Evolutionary conservation across 2,329 filamentous ascomycete genomes (phyloP), one percentile per base, ranked within the genome.

Genomic region (Hypoxylon sp.): DNA sequence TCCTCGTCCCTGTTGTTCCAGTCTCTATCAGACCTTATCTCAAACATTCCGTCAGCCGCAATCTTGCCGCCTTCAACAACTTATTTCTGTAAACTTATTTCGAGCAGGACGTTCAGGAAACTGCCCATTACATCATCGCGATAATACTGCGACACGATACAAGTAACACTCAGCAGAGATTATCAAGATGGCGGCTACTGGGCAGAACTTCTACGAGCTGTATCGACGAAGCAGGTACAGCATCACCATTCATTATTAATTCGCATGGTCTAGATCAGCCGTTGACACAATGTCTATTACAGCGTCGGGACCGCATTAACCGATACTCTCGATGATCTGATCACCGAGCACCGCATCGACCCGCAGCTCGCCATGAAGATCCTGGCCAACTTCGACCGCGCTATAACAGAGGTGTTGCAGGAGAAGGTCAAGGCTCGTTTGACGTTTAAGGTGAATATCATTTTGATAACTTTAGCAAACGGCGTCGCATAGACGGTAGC

Each of bases 361-460:
- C 96, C 96, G 29, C 96, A 99, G 84, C 89, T 99, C 48, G 96
- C 96, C 55, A 98, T 99, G 94, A 97, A 97, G 87, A 97, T 99
- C 72, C 88, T 99, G 68, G 90, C 91, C 74, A 97, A 97, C 83
- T 99, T 98, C 81, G 96, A 99, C 82, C 92, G 94, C 76, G 91
- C 93, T 48, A 94, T 99, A 61, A 93, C 96, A 14, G 94, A 98
- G 77, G 92, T 95, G 19, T 85, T 99, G 39, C 92, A 94, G 68
- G 94, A 97, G 62, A 96, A 93, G 79, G 96, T 99, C 75, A 97
- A 97, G 83, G 90, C 93, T 24, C 90, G 95, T 54, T 83, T 98
- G 80, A 93, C 91, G 3, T 99, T 99, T 86, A 99, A 99, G 92
- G 94, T 97, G 83, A 79, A 80, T 74, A 33, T 31, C 29, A 19